Evolutionary conservation across 139 green algal genomes (phyloP).

Genomic region (Coelastrella sp.): DNA sequence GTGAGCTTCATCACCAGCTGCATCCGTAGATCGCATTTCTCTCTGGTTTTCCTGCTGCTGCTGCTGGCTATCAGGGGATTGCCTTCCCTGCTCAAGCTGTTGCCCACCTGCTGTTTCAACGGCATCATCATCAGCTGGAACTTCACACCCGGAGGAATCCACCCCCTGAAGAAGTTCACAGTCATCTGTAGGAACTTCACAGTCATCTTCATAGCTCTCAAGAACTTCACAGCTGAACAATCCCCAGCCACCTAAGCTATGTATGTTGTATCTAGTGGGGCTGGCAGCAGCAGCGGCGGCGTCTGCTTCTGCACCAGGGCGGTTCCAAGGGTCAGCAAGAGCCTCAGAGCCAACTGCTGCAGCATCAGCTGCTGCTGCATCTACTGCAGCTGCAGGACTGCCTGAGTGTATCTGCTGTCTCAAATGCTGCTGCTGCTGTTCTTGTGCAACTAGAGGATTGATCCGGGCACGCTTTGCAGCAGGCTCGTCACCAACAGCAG

Average conservation of each 20-base stretch:
- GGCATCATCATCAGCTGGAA: neutral
- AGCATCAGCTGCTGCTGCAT: constrained; percentile 13
- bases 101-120: neutral
- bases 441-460: neutral
- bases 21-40: no score
- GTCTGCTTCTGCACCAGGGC: neutral
- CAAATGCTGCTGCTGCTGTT: neutral
- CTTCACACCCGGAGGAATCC: neutral
- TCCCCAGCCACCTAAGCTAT: neutral
- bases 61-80: constrained; percentile 32
- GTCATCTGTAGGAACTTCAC: neutral
- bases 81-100: neutral
- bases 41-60: neutral
- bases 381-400: neutral
- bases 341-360: neutral
- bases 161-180: neutral
- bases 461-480: neutral
- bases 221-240: constrained; percentile 14
- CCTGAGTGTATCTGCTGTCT: neutral
- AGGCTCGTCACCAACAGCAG: neutral
- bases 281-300: constrained; percentile 17
- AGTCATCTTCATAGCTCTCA: constrained; percentile 19
- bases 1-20: neutral
- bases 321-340: neutral
- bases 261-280: neutral